Base-by-base conservation (phyloP, 2,329 filamentous ascomycete species). In the Penicillium glabrum region DNA sequence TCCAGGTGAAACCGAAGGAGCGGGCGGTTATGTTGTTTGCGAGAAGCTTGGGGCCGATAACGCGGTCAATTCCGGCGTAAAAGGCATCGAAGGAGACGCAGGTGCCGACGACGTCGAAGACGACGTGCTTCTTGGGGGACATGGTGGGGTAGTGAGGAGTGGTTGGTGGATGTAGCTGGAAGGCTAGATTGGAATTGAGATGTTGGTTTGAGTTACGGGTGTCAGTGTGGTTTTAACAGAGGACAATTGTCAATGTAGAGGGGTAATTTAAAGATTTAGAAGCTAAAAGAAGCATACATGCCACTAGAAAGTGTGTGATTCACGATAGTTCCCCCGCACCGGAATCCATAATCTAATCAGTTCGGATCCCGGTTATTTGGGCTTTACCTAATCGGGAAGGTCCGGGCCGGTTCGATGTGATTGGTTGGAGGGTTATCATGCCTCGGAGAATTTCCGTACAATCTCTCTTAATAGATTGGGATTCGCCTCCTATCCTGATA, bases 91-190 rank as follows among this genome's bases (percentile, higher is more conserved):
- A 79, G 26, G 72, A 75, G 45, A 80, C 76, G 48, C 75, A 74
- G 19, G 79, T 81, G 14, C 79, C 79, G 51, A 85, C 82, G 2
- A 84, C 75, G 64, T 82, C 79, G 60, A 81, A 82, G 29, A 81
- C 78, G 55, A 81, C 73, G 58, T 82, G 74, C 53, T 81, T 80
- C 26, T 54, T 41, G 21, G 45, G 27, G 5, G 41, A 50, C 37
- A 53, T 54, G 16, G 21, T 59, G 5, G 24, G 13, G 33, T 35
- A 14, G 29, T 33, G 11, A 33, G 31, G 16, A 31, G 47, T n/a
- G 29, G 3, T 49, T 39, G 31, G 23, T 50, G 5, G 2, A n/a
- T 6, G 44, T 24, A 4, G 16, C 35, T 29, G 44, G 26, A 2
- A 26, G 14, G 8, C 19, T 26, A 21, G 31, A 6, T 50, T 19